A percentile compares a stretch with the other conserved stretches of the same genome.
Conservation (phyloP, 2,329 filamentous ascomycete species). For the Neopestalotiopsis sp. region DNA sequence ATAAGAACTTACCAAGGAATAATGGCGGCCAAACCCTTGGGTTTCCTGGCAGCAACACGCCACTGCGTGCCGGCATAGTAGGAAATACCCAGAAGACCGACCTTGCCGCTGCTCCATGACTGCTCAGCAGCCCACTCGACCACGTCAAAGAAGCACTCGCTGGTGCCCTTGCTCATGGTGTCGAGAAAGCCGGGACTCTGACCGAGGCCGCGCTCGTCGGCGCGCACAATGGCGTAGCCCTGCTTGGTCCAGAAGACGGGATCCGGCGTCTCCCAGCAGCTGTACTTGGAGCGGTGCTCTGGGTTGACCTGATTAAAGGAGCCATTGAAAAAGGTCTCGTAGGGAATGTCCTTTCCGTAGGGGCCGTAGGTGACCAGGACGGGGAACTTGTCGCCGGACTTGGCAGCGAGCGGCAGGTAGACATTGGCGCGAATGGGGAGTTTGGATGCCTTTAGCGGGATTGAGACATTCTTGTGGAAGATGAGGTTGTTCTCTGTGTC, state of each 20-base stretch:
- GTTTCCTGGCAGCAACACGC: slow-evolving; percentile 52
- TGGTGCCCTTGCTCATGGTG: slow-evolving; percentile 54
- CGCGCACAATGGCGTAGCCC: slow-evolving; percentile 61
- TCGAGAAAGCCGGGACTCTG: slow-evolving; percentile 54
- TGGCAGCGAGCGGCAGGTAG: slow-evolving; percentile 39
- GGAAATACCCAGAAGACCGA: slow-evolving; percentile 53
- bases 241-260: slow-evolving; percentile 60
- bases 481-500: slow-evolving; percentile 34
- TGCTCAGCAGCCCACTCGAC: slow-evolving; percentile 56
- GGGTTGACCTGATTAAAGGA: slow-evolving; percentile 57
- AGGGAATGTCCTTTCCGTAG: slow-evolving; percentile 76
- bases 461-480: slow-evolving; percentile 40
- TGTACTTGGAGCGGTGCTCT: slow-evolving; percentile 58
- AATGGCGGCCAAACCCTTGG: slow-evolving; percentile 53
- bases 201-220: slow-evolving; percentile 54
- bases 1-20: slow-evolving; percentile 42
- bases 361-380: slow-evolving; percentile 75
- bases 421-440: slow-evolving; percentile 44
- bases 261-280: slow-evolving; percentile 65
- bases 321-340: slow-evolving; percentile 49
- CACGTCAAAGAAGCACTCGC: slow-evolving; percentile 54
- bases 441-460: slow-evolving; percentile 36
- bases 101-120: slow-evolving; percentile 53
- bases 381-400: slow-evolving; percentile 48
- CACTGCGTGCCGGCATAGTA: slow-evolving; percentile 57